These are phyloP conservation scores for Tetracladium marchalianum DNA, from an alignment of 495 filamentous ascomycete genomes.

Conservation along the genomic window DNA sequence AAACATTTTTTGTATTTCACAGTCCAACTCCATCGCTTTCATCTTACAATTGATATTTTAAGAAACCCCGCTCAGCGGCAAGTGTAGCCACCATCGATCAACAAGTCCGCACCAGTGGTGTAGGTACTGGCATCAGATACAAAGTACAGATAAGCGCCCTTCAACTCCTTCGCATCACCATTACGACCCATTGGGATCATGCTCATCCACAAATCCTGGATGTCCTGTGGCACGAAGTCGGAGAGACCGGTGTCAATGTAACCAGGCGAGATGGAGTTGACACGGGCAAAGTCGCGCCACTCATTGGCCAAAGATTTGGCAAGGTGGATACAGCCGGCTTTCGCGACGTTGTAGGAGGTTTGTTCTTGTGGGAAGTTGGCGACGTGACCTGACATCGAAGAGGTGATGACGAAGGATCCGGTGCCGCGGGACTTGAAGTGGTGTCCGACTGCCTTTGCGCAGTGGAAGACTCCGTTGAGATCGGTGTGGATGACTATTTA, in stretches of 20 bases:
- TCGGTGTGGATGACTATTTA: constrained; percentile 48
- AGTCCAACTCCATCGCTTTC: neutral
- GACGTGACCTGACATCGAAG: constrained; percentile 57
- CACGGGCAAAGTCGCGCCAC: constrained; percentile 69
- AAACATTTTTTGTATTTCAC: no score
- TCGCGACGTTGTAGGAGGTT: constrained; percentile 72
- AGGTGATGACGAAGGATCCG: constrained; percentile 54
- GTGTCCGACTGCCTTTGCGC: constrained; percentile 53
- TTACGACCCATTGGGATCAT: constrained; percentile 74
- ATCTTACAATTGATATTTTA: no score
- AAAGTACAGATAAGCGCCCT: constrained; percentile 75
- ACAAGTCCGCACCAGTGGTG: constrained; percentile 40
- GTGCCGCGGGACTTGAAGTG: constrained; percentile 53
- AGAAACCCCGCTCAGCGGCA: constrained; percentile 19
- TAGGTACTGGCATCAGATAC: constrained; percentile 57
- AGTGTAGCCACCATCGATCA: constrained; percentile 48
- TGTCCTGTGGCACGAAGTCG: constrained; percentile 63
- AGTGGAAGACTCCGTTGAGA: constrained; percentile 57
- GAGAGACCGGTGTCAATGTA: constrained; percentile 74
- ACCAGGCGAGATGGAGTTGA: constrained; percentile 65
- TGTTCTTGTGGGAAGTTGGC: constrained; percentile 74
- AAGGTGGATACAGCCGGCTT: constrained; percentile 47
- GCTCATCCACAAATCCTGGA: constrained; percentile 59
- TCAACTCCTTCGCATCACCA: constrained; percentile 71
- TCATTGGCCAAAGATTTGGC: constrained; percentile 56